Conservation (phyloP, 2,329 filamentous ascomycete genomes). For the Blastomyces parvus region DNA sequence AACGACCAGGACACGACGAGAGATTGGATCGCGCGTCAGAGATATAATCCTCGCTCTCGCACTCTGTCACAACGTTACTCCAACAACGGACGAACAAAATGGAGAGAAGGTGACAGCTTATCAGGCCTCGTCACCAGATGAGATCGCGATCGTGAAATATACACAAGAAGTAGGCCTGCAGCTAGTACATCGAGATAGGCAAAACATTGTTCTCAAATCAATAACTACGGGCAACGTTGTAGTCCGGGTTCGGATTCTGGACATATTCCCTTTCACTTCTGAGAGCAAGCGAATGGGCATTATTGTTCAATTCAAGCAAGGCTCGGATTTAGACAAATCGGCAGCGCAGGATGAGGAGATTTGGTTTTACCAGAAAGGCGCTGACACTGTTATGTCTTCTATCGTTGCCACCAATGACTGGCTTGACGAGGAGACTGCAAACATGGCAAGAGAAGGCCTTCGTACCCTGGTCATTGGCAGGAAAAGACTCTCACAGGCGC, state of each 20-base stretch:
- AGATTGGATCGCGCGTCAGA: conserved; percentile 86
- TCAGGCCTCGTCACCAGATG: conserved; percentile 93
- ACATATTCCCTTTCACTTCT: conserved; percentile 95
- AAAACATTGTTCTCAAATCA: conserved; percentile 72
- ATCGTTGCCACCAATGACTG: conserved; percentile 96
- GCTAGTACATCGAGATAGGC: conserved; percentile 74
- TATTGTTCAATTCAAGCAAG: conserved; percentile 72
- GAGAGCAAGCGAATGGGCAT: conserved; percentile 98
- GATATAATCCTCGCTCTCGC: conserved; percentile 88
- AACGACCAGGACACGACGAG: conserved; percentile 74
- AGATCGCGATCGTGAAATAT: conserved; percentile 96
- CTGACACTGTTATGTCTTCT: conserved; percentile 93
- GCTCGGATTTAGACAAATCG: conserved; percentile 39
- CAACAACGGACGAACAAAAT: conserved; percentile 73
- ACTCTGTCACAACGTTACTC: conserved; percentile 94
- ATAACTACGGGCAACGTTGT: conserved; percentile 62
- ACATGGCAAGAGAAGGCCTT: conserved; percentile 95
- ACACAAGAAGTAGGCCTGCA: conserved; percentile 85
- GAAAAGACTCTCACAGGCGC: conserved; percentile 66
- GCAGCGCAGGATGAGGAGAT: conserved; percentile 61
- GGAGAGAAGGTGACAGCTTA: conserved; percentile 73
- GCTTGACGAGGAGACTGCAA: conserved; percentile 98
- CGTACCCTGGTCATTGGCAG: conserved; percentile 92
- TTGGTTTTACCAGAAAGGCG: conserved; percentile 98
- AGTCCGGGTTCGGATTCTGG: conserved; percentile 78